phyloP scores from a whole-genome alignment of 2,329 filamentous ascomycete species.

The Fusarium concolor region DNA sequence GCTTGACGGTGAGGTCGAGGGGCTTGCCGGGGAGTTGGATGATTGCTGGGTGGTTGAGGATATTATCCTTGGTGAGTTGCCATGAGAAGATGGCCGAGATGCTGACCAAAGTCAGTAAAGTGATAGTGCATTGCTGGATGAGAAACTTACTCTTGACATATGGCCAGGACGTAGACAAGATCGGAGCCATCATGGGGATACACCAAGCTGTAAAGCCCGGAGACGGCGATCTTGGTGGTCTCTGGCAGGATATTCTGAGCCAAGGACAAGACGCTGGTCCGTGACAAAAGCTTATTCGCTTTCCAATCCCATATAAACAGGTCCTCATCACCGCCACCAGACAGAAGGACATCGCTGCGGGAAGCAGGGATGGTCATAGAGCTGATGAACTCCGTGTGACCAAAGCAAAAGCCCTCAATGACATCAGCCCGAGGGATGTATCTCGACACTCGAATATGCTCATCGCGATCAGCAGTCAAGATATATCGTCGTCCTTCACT shows the following conservation, averaged over 20 bases:
- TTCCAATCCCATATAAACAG: constrained; percentile 88
- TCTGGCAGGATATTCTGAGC: constrained; percentile 54
- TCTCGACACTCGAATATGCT: constrained; percentile 88
- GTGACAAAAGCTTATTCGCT: constrained; percentile 64
- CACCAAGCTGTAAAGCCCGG: constrained; percentile 53
- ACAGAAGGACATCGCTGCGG: constrained; percentile 75
- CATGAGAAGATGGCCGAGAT: constrained; percentile 75
- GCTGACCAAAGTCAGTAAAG: constrained; percentile 50
- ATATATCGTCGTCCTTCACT: constrained; percentile 61
- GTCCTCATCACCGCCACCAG: constrained; percentile 85
- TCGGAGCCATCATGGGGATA: constrained; percentile 47
- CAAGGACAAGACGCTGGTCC: constrained; percentile 62
- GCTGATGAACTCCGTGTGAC: constrained; percentile 87
- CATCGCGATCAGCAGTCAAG: constrained; percentile 67
- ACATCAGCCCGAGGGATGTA: constrained; percentile 85
- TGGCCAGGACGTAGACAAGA: constrained; percentile 59
- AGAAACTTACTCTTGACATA: constrained; percentile 67
- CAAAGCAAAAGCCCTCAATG: constrained; percentile 90
- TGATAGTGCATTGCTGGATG: neutral
- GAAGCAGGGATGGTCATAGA: constrained; percentile 73
- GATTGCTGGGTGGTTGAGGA: constrained; percentile 59
- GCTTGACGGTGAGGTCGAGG: constrained; percentile 62
- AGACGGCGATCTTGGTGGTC: constrained; percentile 61
- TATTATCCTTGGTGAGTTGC: constrained; percentile 60
- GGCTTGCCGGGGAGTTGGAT: constrained; percentile 73